A percentile compares a stretch with the other conserved stretches of the same genome.
phyloP scores from a whole-genome alignment of 441 rosid genomes.

The Bocquillonia castaneifolia region DNA sequence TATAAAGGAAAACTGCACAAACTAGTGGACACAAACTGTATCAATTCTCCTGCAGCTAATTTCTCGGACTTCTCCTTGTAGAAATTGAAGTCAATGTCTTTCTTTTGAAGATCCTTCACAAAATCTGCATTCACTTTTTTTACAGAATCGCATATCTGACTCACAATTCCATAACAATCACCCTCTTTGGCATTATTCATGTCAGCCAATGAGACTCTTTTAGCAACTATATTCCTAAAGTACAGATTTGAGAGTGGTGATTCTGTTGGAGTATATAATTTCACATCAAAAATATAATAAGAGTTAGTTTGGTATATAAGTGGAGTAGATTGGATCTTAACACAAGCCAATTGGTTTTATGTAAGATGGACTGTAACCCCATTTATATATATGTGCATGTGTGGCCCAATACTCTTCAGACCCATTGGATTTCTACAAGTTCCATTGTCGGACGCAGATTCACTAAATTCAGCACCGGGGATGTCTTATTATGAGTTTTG shows the following conservation, averaged over 20 bases:
- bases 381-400: no score
- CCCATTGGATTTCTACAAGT: no score
- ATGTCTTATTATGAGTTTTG: not conserved
- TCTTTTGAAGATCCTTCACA: not conserved
- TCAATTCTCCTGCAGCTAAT: not conserved
- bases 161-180: not conserved
- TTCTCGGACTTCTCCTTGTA: not conserved
- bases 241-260: not conserved
- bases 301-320: no score
- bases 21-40: slow-evolving; percentile 19
- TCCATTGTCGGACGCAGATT: slow-evolving; percentile 15
- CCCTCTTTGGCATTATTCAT: not conserved
- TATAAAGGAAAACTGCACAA: slow-evolving; percentile 26
- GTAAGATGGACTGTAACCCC: no score
- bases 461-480: slow-evolving; percentile 1
- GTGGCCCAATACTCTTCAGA: no score
- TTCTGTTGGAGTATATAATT: no score
- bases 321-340: no score
- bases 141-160: not conserved
- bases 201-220: not conserved
- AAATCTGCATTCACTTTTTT: not conserved
- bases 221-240: not conserved
- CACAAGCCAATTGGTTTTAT: no score
- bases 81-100: slow-evolving; percentile 9
- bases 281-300: no score